phyloP scores from a whole-genome alignment of 2,329 filamentous ascomycete genomes.

The Fusarium armeniacum region DNA sequence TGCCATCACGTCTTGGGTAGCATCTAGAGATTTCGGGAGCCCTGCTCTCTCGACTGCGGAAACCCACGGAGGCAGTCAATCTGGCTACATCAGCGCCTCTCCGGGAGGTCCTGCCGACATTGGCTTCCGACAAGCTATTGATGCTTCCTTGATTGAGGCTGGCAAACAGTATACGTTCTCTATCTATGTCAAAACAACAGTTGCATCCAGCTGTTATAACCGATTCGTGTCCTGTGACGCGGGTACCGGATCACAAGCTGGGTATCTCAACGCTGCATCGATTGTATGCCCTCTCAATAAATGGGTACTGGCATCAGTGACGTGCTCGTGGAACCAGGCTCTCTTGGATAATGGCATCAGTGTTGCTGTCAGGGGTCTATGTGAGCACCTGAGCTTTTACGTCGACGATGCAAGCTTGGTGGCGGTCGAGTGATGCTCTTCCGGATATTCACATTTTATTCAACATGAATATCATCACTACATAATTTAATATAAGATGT shows the following conservation, averaged over 20 bases:
- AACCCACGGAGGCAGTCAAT: not conserved
- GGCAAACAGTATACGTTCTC: not conserved
- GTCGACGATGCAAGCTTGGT: not conserved
- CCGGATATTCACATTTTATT: too few species aligned
- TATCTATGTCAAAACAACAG: not conserved
- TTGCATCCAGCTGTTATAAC: not conserved
- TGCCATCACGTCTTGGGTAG: not conserved
- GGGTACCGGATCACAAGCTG: not conserved
- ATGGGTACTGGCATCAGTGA: not conserved
- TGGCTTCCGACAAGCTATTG: slow-evolving; percentile 1
- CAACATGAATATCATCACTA: too few species aligned
- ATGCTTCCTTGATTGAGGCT: not conserved
- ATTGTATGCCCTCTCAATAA: not conserved
- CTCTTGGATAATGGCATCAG: not conserved
- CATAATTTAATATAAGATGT: too few species aligned
- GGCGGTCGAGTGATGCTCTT: not conserved
- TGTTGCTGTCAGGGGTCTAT: not conserved
- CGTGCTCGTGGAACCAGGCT: not conserved
- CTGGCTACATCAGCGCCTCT: not conserved
- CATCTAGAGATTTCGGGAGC: not conserved
- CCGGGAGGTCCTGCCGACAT: not conserved
- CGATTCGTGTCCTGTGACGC: not conserved
- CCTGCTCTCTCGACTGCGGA: not conserved
- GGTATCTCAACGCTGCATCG: not conserved
- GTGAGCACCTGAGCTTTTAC: slow-evolving; percentile 1